A percentile compares a stretch with the other conserved stretches of the same genome.
Conservation (phyloP, 2,329 filamentous ascomycete genomes). For the Colletotrichum destructivum region DNA sequence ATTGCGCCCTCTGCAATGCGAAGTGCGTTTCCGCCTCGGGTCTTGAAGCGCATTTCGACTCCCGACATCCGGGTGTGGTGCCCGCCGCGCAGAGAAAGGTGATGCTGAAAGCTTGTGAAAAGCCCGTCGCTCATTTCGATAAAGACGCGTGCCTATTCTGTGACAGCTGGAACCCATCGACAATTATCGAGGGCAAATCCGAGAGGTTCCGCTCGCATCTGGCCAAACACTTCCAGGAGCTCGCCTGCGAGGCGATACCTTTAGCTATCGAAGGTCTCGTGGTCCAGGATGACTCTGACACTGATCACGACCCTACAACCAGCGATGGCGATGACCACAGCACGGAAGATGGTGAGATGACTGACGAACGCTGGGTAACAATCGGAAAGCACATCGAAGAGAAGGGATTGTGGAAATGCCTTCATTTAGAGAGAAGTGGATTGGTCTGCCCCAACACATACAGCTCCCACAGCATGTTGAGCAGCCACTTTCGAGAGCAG, state of each 20-base stretch:
- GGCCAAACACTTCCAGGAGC: no score
- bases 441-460: neutral
- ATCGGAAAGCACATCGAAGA: neutral
- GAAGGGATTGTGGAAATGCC: neutral
- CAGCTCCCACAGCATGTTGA: neutral
- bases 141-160: no score
- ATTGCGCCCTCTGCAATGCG: neutral
- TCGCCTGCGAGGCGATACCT: no score
- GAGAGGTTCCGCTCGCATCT: no score
- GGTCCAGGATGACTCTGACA: no score
- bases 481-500: neutral
- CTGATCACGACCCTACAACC: no score
- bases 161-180: no score
- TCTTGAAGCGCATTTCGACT: conserved; percentile 10
- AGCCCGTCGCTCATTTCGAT: neutral
- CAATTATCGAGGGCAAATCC: no score
- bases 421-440: neutral
- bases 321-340: no score
- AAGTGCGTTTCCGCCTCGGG: neutral
- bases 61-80: neutral
- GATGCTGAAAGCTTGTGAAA: conserved; percentile 20
- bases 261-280: no score
- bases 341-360: no score
- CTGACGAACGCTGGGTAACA: no score
- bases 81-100: conserved; percentile 3